Evolutionary conservation across 179 eudicot species (phyloP), one percentile per base, ranked within the genome.

Genomic region (Spergularia azorica): DNA sequence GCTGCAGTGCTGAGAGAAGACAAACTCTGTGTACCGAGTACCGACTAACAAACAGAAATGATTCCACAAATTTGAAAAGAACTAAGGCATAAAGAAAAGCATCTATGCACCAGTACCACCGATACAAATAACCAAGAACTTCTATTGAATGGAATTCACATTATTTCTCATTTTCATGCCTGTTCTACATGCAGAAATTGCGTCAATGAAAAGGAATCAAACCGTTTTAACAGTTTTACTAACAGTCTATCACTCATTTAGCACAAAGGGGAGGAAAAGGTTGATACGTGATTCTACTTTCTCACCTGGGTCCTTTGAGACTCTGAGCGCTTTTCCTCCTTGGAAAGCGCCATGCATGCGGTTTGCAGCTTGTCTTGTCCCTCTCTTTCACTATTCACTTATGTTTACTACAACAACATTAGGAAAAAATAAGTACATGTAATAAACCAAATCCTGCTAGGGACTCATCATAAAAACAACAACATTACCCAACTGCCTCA

Each of bases 311-410:
- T 69, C 17, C 4, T 13, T 6, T 69, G 48, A 6, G 72, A 51
- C 14, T 51, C 18, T 6, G 60, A 26, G 59, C 32, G 58, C 72
- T 69, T 69, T 69, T 26, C 38, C 72, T 69, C 52, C 72, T 69
- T 17, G 41, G 6, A 51, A 50, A 50, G 59, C 5, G 20, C 72
- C 72, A 69, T 69, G 72, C 5, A 14, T 51, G 32, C 2, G 32
- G 32, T 51, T 14, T 11, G 41, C 13, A 4, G 59, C 72, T 69
- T 69, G n/a, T 51, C 39, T 21, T 13, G n/a, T 69, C 17, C 12
- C 26, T 54, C 51, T 39, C 72, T 48, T 21, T 59, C 12, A 20
- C 58, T 18, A 51, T 26, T 26, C 32, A 26, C 32, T 26, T 26
- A 26, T 0, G 32, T 26, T 26, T 1, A 26, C 32, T 26, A 26